Percentiles rank a stretch among this genome's conserved stretches.
These are phyloP conservation scores for Angophora floribunda DNA, from an alignment of 345 rosid species.

Conservation along the genomic window DNA sequence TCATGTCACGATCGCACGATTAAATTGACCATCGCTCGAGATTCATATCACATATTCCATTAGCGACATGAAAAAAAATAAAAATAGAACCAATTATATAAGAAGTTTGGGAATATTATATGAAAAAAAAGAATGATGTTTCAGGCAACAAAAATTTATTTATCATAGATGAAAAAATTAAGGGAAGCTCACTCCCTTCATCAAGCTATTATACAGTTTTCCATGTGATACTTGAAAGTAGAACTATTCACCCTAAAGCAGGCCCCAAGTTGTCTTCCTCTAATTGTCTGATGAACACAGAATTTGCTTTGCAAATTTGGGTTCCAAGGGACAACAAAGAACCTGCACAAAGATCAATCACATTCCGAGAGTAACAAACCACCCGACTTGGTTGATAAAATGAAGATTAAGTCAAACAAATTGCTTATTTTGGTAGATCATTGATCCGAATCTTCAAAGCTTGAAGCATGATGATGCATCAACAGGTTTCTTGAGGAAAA, in stretches of 20 bases:
- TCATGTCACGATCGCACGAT: neutral
- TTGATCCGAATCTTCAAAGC: neutral
- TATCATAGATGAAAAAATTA: neutral
- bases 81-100: neutral
- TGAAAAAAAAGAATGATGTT: neutral
- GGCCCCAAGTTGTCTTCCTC: neutral
- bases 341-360: neutral
- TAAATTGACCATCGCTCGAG: neutral
- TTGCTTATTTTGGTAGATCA: neutral
- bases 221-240: neutral
- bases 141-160: neutral
- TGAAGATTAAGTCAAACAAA: neutral
- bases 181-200: neutral
- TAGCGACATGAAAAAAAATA: neutral
- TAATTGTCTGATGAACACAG: neutral
- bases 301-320: neutral
- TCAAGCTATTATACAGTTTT: neutral
- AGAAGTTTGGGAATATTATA: neutral
- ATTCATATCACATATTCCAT: too few species aligned
- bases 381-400: neutral
- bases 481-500: neutral
- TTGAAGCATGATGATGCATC: neutral
- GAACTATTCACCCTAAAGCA: neutral
- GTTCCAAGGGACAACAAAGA: neutral
- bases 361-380: neutral